Base-by-base conservation (phyloP, 1,139 yeast species). In the Yamadazyma diospyri region DNA sequence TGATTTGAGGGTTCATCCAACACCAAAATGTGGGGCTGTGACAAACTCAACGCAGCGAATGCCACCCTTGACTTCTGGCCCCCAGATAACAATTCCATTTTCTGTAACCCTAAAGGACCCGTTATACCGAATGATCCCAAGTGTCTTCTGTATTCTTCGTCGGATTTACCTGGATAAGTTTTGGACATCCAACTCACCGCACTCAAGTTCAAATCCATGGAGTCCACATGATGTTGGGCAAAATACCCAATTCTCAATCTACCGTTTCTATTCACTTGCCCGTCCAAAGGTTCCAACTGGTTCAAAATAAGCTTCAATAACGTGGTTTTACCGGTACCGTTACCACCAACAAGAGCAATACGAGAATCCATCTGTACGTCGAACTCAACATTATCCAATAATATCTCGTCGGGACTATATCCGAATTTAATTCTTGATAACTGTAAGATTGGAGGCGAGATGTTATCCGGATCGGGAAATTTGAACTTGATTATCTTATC, bases 11-110 rank as follows among this genome's bases (percentile, higher is more conserved):
- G 99, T 72, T 94, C 99, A 69, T 92, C 99, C 47, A 92, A 69
- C 54, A 92, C 78, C 50, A 92, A 70, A 29, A 92, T 79, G 56
- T 92, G 98, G n/a, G 98, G 98, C 44, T 82, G 83, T 44, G 76
- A 76, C 51, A 92, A 69, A 62, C 97, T 88, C 45, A 92, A 71
- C 14, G 96, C 92, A 9, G 98, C 97, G 64, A 92, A 92, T 0
- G 97, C 97, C 27, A 92, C 98, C 66, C 98, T 80, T 23, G 97
- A 88, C 58, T 92, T 94, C 57, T 92, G 98, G 69, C 98, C 98
- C 59, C 98, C 98, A 8, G 97, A 92, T 38, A 92, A 68, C 34
- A 84, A 68, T 51, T 79, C 79, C 83, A 92, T 87, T 59, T 85
- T 88, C 55, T 89, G 97, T 50, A 92, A 69, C 41, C 97, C 96